Base-by-base conservation (phyloP, 176 grass and related monocot species). In the Ensete glaucum region DNA sequence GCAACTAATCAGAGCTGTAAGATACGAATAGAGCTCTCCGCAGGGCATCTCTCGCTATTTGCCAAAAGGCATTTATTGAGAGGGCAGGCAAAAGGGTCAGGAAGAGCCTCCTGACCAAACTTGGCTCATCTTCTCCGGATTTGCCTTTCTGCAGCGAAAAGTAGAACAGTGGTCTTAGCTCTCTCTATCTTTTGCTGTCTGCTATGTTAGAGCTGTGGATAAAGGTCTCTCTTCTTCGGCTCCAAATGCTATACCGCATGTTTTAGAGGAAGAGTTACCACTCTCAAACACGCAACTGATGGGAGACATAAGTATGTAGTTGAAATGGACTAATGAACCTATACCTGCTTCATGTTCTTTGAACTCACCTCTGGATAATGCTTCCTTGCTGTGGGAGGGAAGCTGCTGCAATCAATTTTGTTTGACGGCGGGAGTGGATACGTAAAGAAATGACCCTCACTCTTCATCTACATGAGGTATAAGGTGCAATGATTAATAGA, bases 321-420 rank as follows among this genome's bases (percentile, higher is more conserved):
- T 53, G 69, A 72, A 72, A 12, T 23, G n/a, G 69, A 53, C 69
- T 72, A 23, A 72, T 72, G 69, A 53, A 72, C 3, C 17, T 7
- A 53, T 72, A n/a, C 6, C 49, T 23, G 19, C 69, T 29, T 29
- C 29, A 29, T 29, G 29, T 29, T 29, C 29, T 3, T 29, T 3
- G 29, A 29, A 29, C 29, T 29, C 29, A 29, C 29, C 29, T 29
- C 29, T 29, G 29, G 29, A 29, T 29, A 29, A 29, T 29, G 29
- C 3, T 29, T 29, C 29, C 29, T 29, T 29, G 29, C 29, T 3
- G 29, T 29, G 29, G 29, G 29, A 29, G 29, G 29, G 29, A 29
- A 29, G 29, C 29, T 29, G 29, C 29, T 29, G 29, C 29, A 74
- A 50, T 27, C 19, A 56, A 74, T 55, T 55, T 74, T 74, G 72